Percentiles rank a stretch among this genome's conserved stretches.
Evolutionary conservation across 1,284 basidiomycete genomes (phyloP).

Genomic region (Volvariella surrecta): DNA sequence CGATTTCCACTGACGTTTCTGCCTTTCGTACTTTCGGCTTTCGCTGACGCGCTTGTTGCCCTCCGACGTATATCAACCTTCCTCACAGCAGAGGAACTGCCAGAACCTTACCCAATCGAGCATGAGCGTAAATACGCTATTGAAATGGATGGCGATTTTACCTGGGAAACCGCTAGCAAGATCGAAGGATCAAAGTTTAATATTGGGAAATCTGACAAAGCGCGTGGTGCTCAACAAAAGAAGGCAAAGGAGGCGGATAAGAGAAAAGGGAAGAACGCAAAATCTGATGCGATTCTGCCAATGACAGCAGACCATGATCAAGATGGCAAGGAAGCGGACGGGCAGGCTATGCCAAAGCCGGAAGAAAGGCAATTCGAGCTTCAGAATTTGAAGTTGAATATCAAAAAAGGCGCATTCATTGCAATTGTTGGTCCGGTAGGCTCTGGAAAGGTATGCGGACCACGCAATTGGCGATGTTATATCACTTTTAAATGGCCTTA

Average conservation of each 20-base stretch:
- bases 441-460: conserved; percentile 50
- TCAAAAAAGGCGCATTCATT: conserved; percentile 57
- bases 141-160: conserved; percentile 55
- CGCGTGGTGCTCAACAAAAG: conserved; percentile 9
- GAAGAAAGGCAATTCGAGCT: conserved; percentile 58
- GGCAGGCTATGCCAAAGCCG: conserved; percentile 13
- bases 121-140: conserved; percentile 36
- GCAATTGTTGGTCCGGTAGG: conserved; percentile 71
- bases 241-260: conserved; percentile 13
- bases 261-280: conserved; percentile 13
- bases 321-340: conserved; percentile 11
- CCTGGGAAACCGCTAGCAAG: conserved; percentile 51
- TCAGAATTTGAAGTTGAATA: conserved; percentile 43
- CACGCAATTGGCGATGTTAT: background rate
- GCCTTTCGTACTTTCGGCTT: conserved; percentile 39
- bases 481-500: background rate
- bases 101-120: conserved; percentile 42
- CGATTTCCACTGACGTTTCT: conserved; percentile 43
- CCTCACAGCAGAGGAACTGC: conserved; percentile 58
- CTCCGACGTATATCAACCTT: conserved; percentile 50
- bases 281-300: conserved; percentile 11
- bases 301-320: background rate
- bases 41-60: conserved; percentile 57
- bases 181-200: conserved; percentile 15
- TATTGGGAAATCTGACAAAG: conserved; percentile 17